Evolutionary conservation across 345 rosid species (phyloP).

Genomic region (Populus alba): DNA sequence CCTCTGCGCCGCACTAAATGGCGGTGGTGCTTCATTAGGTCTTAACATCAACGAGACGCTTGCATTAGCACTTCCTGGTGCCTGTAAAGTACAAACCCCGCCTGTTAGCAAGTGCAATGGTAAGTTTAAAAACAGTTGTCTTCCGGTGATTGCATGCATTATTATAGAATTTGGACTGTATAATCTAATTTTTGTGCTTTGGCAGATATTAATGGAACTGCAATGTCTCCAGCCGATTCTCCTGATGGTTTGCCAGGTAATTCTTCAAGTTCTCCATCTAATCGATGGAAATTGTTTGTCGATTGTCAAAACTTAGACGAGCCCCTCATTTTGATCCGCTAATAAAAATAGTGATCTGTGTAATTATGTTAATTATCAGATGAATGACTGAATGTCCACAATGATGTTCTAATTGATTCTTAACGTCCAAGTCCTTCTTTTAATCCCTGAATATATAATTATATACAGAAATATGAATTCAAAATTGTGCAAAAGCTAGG

Average conservation of each 20-base stretch:
- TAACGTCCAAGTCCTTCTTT: too few relatives aligned
- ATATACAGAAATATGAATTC: too few relatives aligned
- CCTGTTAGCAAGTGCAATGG: conserved; percentile 51
- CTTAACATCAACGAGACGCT: conserved; percentile 46
- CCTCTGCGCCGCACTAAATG: conserved; percentile 42
- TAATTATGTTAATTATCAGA: too few relatives aligned
- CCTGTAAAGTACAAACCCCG: conserved; percentile 54
- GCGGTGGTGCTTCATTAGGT: conserved; percentile 42
- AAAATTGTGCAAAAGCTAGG: too few relatives aligned
- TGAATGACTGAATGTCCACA: too few relatives aligned
- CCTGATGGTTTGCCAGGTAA: conserved; percentile 20
- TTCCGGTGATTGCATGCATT: neutral
- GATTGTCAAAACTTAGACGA: too few relatives aligned
- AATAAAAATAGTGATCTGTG: too few relatives aligned
- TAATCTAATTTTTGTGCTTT: neutral
- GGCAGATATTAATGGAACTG: conserved; percentile 5
- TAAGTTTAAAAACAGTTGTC: conserved; percentile 1
- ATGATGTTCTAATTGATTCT: too few relatives aligned
- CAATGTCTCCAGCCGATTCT: conserved; percentile 21
- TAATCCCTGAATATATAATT: too few relatives aligned
- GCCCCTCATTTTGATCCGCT: too few relatives aligned
- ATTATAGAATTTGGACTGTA: neutral
- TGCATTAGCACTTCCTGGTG: conserved; percentile 46
- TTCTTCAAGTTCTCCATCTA: neutral
- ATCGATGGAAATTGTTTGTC: too few relatives aligned